A percentile compares a stretch with the other conserved stretches of the same genome.
Conservation (phyloP, 2,329 filamentous ascomycete genomes). For the Arthrocladium fulminans region DNA sequence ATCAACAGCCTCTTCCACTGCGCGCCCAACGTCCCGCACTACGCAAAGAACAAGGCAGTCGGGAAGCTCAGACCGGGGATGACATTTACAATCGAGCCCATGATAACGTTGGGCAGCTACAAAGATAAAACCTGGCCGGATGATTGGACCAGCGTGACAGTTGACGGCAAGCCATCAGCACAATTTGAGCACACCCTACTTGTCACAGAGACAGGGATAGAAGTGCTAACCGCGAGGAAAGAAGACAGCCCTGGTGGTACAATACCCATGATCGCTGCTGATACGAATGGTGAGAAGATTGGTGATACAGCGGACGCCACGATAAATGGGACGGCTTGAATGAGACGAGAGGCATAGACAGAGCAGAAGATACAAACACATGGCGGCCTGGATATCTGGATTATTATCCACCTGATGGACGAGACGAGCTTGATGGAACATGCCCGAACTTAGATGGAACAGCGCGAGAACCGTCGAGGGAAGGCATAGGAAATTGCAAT, state of each 20-base stretch:
- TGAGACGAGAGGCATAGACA: no score
- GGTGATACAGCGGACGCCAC: neutral
- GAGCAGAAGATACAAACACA: no score
- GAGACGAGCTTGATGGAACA: neutral
- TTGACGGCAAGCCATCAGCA: constrained; percentile 79
- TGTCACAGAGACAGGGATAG: constrained; percentile 73
- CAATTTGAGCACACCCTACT: constrained; percentile 90
- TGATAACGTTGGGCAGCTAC: constrained; percentile 64
- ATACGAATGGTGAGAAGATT: constrained; percentile 30
- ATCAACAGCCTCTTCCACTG: constrained; percentile 91
- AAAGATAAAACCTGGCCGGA: constrained; percentile 95
- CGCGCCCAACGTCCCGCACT: constrained; percentile 90
- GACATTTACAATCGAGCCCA: constrained; percentile 98
- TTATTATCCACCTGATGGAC: no score
- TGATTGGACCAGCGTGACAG: constrained; percentile 93
- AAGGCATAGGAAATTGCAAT: neutral
- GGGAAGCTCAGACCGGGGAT: constrained; percentile 90
- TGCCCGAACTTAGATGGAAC: no score
- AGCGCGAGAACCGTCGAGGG: no score
- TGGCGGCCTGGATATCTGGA: neutral
- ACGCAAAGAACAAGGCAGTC: constrained; percentile 96
- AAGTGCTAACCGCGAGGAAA: constrained; percentile 67
- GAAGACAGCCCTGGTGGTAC: constrained; percentile 68
- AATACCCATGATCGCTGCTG: constrained; percentile 40
- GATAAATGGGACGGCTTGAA: neutral